Base-by-base conservation (phyloP, 768 basidiomycete species). In the Psilocybe azurescens region DNA sequence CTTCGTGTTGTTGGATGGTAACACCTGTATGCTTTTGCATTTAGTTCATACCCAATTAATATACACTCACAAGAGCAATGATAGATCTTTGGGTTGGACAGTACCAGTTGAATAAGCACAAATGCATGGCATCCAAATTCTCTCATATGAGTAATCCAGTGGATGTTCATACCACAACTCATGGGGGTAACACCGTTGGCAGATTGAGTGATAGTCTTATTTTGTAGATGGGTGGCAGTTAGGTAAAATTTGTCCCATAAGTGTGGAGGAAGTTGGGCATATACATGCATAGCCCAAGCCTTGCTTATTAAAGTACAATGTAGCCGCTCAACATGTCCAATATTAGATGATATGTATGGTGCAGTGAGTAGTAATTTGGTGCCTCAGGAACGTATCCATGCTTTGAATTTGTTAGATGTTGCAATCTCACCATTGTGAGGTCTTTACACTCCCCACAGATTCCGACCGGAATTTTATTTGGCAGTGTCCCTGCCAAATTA, bases 231-330 rank as follows among this genome's bases (percentile, higher is more conserved):
- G 1, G 56, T 48, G 0, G 75, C 70, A 2, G 76, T 75, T 0
- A 74, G 47, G 38, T 74, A 72, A 28, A 77, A 73, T 47, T 78
- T 72, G 28, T 75, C 70, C 77, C 77, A 79, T 0, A 70, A 61
- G 49, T 70, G 68, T 9, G 65, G 51, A 0, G 76, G 78, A 2
- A 65, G 56, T 0, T 67, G 61, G 13, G 67, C 63, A 13, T 69
- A 69, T 20, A 72, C 58, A 0, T 65, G 65, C 75, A 78, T 77
- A 0, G 76, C 62, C 1, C 66, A 60, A 3, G 69, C 72, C 44
- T 74, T 70, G 11, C 65, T 68, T 56, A 78, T 66, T 4, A 78
- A 58, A 0, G 77, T 80, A 7, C 68, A 65, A 56, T 82, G 78
- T 39, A 75, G 55, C 0, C 75, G 69, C 55, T 81, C 77, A 3